These are phyloP conservation scores for Rhizopogon vulgaris DNA, from an alignment of 768 basidiomycete genomes.

Conservation along the genomic window DNA sequence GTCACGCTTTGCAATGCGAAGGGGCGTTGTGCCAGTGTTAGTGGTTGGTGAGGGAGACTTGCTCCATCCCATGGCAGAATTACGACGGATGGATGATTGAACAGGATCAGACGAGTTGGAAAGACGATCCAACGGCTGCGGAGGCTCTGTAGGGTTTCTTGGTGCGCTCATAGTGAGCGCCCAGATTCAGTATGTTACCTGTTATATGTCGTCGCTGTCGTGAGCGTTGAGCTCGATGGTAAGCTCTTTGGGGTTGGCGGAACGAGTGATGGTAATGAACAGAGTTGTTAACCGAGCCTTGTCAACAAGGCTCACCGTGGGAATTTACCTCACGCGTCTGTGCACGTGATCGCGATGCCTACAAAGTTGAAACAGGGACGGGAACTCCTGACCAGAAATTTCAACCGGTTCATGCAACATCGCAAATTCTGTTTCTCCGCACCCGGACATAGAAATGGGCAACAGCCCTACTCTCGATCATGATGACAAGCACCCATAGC, in stretches of 20 bases:
- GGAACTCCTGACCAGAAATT: no score
- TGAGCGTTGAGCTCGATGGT: constrained; percentile 8
- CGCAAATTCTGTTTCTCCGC: no score
- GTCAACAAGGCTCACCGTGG: constrained; percentile 19
- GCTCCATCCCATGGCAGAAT: constrained; percentile 45
- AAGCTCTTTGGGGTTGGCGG: constrained; percentile 5
- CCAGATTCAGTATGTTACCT: constrained; percentile 9
- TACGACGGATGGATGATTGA: constrained; percentile 56
- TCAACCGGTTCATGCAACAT: no score
- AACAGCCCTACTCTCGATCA: no score
- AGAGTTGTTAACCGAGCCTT: not conserved
- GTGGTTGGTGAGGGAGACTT: constrained; percentile 32
- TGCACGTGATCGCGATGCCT: constrained; percentile 24
- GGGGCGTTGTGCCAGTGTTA: constrained; percentile 43
- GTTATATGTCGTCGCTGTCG: constrained; percentile 11
- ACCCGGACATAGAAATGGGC: no score
- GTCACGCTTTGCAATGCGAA: constrained; percentile 51
- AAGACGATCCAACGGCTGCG: constrained; percentile 45
- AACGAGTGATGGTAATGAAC: constrained; percentile 5
- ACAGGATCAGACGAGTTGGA: constrained; percentile 60
- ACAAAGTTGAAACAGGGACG: no score
- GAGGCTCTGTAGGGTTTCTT: constrained; percentile 27
- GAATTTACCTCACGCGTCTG: constrained; percentile 20
- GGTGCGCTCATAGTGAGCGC: constrained; percentile 24
- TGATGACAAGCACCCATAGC: no score